These are phyloP conservation scores for Heritiera fomes DNA, from an alignment of 345 rosid species.

Conservation along the genomic window DNA sequence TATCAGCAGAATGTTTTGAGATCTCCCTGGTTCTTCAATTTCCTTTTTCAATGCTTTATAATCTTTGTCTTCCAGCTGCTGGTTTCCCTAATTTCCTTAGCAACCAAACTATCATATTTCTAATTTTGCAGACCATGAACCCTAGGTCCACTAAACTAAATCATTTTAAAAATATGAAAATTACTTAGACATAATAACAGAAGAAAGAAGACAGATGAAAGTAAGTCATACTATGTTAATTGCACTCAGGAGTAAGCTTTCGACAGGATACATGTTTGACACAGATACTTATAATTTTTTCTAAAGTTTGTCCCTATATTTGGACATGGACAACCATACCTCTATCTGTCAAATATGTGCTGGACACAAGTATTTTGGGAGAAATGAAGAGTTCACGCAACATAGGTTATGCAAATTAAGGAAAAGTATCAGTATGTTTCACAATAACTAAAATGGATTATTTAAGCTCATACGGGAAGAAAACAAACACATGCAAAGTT, in stretches of 20 bases:
- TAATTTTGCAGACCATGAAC: background rate
- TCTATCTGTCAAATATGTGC: background rate
- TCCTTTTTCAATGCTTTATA: background rate
- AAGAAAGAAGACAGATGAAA: background rate
- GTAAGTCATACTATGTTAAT: background rate
- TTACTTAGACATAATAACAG: background rate
- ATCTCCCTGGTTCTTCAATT: slow-evolving; percentile 6
- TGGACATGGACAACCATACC: background rate
- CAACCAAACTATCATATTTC: background rate
- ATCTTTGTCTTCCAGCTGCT: background rate
- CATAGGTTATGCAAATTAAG: background rate
- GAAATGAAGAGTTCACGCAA: background rate
- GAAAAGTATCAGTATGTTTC: background rate
- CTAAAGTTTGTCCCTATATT: too few relatives aligned
- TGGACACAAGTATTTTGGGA: background rate
- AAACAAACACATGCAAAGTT: background rate
- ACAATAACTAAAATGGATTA: background rate
- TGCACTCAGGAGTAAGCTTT: background rate
- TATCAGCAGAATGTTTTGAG: background rate
- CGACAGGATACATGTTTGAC: background rate
- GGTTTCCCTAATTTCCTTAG: background rate
- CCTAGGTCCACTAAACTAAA: background rate
- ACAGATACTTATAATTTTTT: background rate
- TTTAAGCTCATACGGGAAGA: background rate
- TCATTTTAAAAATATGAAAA: background rate